Evolutionary conservation across 108 stramenopile species (phyloP).

Genomic region (Cyclostephanos tholiformis): DNA sequence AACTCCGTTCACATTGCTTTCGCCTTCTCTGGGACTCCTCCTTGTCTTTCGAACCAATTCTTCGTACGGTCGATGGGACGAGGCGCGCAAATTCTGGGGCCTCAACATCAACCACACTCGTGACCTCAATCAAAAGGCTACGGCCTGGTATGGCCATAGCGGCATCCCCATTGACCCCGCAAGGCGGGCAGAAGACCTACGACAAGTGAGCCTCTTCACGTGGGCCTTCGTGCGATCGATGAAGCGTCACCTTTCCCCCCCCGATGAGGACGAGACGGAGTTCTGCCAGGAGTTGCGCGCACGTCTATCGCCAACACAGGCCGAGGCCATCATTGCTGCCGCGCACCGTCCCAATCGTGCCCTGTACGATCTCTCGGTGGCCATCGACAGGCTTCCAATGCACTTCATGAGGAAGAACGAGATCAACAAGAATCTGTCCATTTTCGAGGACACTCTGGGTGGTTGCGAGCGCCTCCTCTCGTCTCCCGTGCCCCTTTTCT

Average conservation of each 20-base stretch:
- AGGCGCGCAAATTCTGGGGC: slow-evolving; percentile 84
- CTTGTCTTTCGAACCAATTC: slow-evolving; percentile 81
- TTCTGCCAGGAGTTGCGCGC: slow-evolving; percentile 56
- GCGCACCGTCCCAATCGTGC: slow-evolving; percentile 81
- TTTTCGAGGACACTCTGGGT: slow-evolving; percentile 79
- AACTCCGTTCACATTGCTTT: slow-evolving; percentile 64
- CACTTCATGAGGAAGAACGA: slow-evolving; percentile 77
- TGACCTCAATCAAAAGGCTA: slow-evolving; percentile 71
- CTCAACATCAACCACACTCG: slow-evolving; percentile 82
- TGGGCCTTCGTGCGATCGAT: slow-evolving; percentile 77
- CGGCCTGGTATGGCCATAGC: slow-evolving; percentile 61
- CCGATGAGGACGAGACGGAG: slow-evolving; percentile 64
- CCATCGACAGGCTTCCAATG: slow-evolving; percentile 81
- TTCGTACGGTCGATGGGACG: slow-evolving; percentile 82
- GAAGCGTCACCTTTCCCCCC: slow-evolving; percentile 77
- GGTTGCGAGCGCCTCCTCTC: slow-evolving; percentile 65
- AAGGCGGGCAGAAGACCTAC: slow-evolving; percentile 55
- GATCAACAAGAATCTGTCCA: slow-evolving; percentile 66
- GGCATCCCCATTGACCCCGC: slow-evolving; percentile 33
- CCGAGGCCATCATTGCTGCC: slow-evolving; percentile 59
- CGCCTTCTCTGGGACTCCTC: slow-evolving; percentile 71
- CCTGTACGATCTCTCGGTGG: slow-evolving; percentile 65
- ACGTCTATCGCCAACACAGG: slow-evolving; percentile 62
- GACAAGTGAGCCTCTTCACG: slow-evolving; percentile 57
- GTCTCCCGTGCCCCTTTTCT: slow-evolving; percentile 75